Evolutionary conservation across 345 rosid species (phyloP), one percentile per base, ranked within the genome.

Genomic region (Trapa bicornis): DNA sequence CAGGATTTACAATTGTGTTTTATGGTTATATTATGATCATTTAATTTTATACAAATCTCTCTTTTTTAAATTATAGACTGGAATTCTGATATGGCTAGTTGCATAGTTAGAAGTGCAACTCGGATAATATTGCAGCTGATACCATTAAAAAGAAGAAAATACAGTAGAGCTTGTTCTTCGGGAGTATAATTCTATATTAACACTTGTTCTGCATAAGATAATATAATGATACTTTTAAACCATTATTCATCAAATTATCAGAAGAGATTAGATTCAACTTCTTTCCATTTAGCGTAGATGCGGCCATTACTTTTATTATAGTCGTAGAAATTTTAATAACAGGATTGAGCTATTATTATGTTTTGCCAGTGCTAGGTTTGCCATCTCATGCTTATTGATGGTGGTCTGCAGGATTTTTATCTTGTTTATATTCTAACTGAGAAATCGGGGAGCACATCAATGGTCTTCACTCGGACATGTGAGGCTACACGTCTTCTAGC

Each of bases 391-490:
- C 37, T 17, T 47, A 4, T 22, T 41, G 13, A 47, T 4, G 32
- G 38, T 38, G 74, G 63, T n/a, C 73, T 74, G 50, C 84, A 94
- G 99, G 97, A 94, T 47, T 86, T 96, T 78, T 91, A 94, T 75
- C 99, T 94, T 69, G 96, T 91, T 17, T 85, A 87, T 71, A 75
- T 91, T 77, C 81, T 89, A 74, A 81, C 82, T 15, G 87, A 86
- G 78, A 87, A 78, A 84, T 75, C 93, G 65, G 88, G 80, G 61
- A 81, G 82, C 73, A 89, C 97, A 15, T 80, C 91, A 14, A 94
- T 94, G 99, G 89, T 94, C 61, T 94, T 94, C 76, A 87, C 99
- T 41, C 84, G 97, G 53, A 94, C 99, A 29, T 91, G 97, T 66
- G 96, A 87, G 74, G 84, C 89, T 70, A 94, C 99, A 64, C 85